Conservation (phyloP, 2,329 filamentous ascomycete genomes). For the Emmonsia crescens region DNA sequence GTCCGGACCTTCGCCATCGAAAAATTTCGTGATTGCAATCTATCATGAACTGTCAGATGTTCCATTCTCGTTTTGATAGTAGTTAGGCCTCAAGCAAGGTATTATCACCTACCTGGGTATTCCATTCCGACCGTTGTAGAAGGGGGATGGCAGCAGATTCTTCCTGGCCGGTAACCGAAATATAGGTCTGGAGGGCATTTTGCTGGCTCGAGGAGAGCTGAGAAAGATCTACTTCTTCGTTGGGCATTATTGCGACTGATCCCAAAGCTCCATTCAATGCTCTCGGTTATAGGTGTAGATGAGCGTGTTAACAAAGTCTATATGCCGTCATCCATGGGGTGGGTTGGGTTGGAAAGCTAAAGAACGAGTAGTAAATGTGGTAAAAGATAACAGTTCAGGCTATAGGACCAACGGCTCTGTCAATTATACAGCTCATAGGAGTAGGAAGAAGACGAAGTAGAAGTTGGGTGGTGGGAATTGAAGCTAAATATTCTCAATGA, state of each 20-base stretch:
- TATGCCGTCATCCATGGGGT: constrained; percentile 3
- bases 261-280: neutral
- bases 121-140: constrained; percentile 85
- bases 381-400: neutral
- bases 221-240: constrained; percentile 42
- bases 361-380: neutral
- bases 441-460: neutral
- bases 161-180: constrained; percentile 76
- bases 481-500: neutral
- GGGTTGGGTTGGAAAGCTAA: neutral
- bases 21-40: constrained; percentile 96
- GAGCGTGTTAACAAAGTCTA: neutral
- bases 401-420: neutral
- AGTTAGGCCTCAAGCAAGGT: neutral
- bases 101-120: constrained; percentile 66
- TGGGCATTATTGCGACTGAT: constrained; percentile 29
- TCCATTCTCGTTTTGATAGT: neutral
- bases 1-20: constrained; percentile 85
- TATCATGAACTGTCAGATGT: constrained; percentile 29
- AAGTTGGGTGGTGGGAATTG: neutral
- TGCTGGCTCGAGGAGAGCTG: constrained; percentile 69
- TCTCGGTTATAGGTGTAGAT: neutral
- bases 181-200: constrained; percentile 76
- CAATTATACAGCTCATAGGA: neutral
- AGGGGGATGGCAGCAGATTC: constrained; percentile 64